A percentile compares a stretch with the other conserved stretches of the same genome.
phyloP scores from a whole-genome alignment of 192 early-diverging fungal genomes.

The Rhizophagus clarus region DNA sequence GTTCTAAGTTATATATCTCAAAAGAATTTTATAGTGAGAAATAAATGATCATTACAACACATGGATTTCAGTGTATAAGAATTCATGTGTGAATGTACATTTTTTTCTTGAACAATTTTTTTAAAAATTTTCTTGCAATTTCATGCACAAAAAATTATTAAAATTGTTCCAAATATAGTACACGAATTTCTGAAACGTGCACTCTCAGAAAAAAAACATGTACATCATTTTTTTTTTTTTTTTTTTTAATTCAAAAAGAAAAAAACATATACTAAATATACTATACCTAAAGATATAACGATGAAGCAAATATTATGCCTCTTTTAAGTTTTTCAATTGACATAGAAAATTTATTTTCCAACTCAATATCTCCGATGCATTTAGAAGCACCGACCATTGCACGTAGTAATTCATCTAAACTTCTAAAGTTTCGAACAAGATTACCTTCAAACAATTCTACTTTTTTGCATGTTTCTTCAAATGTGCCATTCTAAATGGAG shows the following conservation, averaged over 20 bases:
- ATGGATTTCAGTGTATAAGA: too few relatives aligned
- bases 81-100: too few relatives aligned
- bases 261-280: neutral
- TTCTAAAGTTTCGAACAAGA: slow-evolving; percentile 85
- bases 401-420: slow-evolving; percentile 87
- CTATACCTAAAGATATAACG: slow-evolving; percentile 76
- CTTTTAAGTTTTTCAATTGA: slow-evolving; percentile 88
- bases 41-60: too few relatives aligned
- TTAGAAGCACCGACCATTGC: slow-evolving; percentile 92
- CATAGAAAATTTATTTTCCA: slow-evolving; percentile 95
- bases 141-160: too few relatives aligned
- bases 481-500: slow-evolving; percentile 77
- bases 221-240: neutral
- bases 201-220: too few relatives aligned
- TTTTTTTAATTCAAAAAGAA: neutral
- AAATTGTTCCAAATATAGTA: too few relatives aligned
- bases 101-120: too few relatives aligned
- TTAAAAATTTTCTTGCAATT: too few relatives aligned
- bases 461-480: slow-evolving; percentile 93
- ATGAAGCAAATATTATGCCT: slow-evolving; percentile 96
- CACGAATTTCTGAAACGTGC: too few relatives aligned
- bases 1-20: too few relatives aligned
- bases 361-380: slow-evolving; percentile 89
- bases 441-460: slow-evolving; percentile 95
- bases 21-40: too few relatives aligned